Percentiles rank a stretch among this genome's conserved stretches.
These are phyloP conservation scores for Talaromyces sp. DNA, from an alignment of 2,329 filamentous ascomycete species.

Conservation along the genomic window DNA sequence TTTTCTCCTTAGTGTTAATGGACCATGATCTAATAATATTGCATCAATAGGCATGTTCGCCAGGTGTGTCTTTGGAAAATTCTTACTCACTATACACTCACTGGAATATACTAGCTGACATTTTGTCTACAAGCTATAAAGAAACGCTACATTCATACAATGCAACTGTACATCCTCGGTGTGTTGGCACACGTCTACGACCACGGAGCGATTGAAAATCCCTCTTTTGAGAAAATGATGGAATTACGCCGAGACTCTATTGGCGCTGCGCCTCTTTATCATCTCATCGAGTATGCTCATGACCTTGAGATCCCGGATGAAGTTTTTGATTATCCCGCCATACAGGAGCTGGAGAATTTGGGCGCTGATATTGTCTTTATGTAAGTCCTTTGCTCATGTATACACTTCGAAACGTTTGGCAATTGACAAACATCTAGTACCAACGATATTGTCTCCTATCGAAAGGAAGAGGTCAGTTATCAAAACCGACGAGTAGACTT, in stretches of 20 bases:
- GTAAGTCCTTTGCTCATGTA: conserved; percentile 6
- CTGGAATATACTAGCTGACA: too few species aligned
- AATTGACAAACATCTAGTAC: conserved; percentile 9
- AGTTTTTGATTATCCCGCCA: conserved; percentile 14
- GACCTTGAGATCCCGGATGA: conserved; percentile 14
- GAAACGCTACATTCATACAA: too few species aligned
- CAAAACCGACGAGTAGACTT: not conserved
- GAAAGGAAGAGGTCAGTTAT: conserved; percentile 18
- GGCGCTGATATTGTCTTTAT: conserved; percentile 16
- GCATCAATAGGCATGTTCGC: not conserved
- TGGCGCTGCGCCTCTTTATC: conserved; percentile 17
- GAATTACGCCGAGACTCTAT: conserved; percentile 14
- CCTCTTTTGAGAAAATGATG: conserved; percentile 14
- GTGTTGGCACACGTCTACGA: too few species aligned
- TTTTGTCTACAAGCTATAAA: too few species aligned
- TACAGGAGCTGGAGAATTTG: conserved; percentile 15
- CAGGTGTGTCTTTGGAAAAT: conserved; percentile 12
- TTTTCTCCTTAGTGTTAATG: not conserved
- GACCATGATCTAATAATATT: too few species aligned
- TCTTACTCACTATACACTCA: conserved; percentile 5
- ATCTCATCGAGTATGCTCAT: conserved; percentile 16
- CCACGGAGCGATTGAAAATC: conserved; percentile 11
- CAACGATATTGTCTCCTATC: conserved; percentile 21
- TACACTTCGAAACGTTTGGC: too few species aligned
- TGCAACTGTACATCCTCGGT: too few species aligned